Evolutionary conservation across 2,329 filamentous ascomycete genomes (phyloP).

Genomic region (Aotearoamyces nothofagi): DNA sequence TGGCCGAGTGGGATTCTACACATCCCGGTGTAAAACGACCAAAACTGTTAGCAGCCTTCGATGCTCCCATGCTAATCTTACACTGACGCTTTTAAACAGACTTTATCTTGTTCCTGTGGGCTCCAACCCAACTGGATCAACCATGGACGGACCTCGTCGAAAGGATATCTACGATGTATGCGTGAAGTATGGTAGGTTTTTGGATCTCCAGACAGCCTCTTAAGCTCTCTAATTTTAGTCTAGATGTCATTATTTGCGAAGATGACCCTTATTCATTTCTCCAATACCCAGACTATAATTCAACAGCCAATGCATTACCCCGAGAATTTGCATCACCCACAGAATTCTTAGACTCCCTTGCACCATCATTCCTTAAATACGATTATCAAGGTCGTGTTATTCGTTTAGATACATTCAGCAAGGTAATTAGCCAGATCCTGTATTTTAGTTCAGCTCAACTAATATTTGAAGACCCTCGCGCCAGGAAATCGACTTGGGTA

Average conservation of each 20-base stretch:
- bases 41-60: slow-evolving; percentile 11
- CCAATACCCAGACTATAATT: slow-evolving; percentile 3
- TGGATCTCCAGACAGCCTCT: too few species aligned
- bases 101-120: too few species aligned
- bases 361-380: slow-evolving; percentile 3
- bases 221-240: not conserved
- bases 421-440: not conserved
- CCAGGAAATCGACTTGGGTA: slow-evolving; percentile 3
- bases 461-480: slow-evolving; percentile 1
- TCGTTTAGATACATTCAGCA: slow-evolving; percentile 4
- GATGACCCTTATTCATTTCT: slow-evolving; percentile 4
- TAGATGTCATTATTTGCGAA: slow-evolving; percentile 4
- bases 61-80: too few species aligned
- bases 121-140: too few species aligned
- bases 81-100: too few species aligned
- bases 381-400: slow-evolving; percentile 4
- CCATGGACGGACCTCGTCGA: too few species aligned
- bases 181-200: too few species aligned
- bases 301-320: slow-evolving; percentile 1
- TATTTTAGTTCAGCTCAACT: not conserved
- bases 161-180: too few species aligned
- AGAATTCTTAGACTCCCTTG: slow-evolving; percentile 2
- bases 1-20: slow-evolving; percentile 12
- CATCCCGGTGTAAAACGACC: slow-evolving; percentile 5
- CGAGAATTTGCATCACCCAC: slow-evolving; percentile 1